Base-by-base conservation (phyloP, 2,329 filamentous ascomycete species). In the Microthyrium microscopicum region DNA sequence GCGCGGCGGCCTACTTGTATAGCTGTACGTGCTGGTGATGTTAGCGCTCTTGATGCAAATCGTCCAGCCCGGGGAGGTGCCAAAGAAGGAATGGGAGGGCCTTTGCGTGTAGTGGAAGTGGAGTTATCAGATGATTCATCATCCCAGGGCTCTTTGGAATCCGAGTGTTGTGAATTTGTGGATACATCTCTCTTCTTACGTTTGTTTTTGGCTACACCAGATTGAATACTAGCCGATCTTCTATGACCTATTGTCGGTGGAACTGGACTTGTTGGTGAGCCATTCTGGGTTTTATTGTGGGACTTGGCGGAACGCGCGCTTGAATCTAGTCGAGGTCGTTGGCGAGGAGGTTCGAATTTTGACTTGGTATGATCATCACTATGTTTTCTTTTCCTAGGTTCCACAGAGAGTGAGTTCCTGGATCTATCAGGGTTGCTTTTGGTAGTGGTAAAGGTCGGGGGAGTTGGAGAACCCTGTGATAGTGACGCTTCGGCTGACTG, bases 1-100 rank as follows among this genome's bases (percentile, higher is more conserved):
- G 87, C 73, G 48, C 87, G 78, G 45, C 89, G 87, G 53, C 87
- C 91, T 50, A 82, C 78, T 2, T 72, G 70, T 53, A 81, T 21
- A 11, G 29, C 20, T 5, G 37, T 72, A 29, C 60, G 52, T 7
- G 57, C 61, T 12, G 61, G 60, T 8, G 60, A 63, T 8, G 60
- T 62, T 36, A 61, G 49, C 6, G 60, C 57, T 74, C 44, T 73
- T 68, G 37, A 79, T 66, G 31, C 81, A 73, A 44, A 74, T 64
- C 58, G 53, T 39, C 57, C 55, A 19, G 44, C 70, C 60, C 45
- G 72, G 4, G 25, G 33, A 22, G 34, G 66, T 42, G 69, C 60
- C 4, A 36, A 29, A 6, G 31, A 22, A 11, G 45, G 41, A 15
- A 36, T 36, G 7, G 28, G 5, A 13, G 45, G 40, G 6, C 49